A percentile compares a stretch with the other conserved stretches of the same genome.
Evolutionary conservation across 768 basidiomycete genomes (phyloP).

Genomic region (Rhodotorula taiwanensis): DNA sequence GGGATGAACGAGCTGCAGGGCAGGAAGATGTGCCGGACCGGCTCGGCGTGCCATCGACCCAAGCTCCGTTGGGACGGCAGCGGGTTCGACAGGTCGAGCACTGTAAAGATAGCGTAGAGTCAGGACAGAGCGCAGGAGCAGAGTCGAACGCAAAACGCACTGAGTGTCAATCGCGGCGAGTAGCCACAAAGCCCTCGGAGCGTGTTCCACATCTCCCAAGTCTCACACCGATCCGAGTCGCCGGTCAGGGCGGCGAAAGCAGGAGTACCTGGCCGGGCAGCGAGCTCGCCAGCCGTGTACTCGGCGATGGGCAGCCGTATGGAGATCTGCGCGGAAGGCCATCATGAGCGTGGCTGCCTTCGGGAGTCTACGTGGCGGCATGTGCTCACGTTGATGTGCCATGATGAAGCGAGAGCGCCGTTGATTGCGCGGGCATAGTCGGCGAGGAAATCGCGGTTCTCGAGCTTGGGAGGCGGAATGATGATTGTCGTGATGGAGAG

Average conservation of each 20-base stretch:
- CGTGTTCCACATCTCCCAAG: conserved; percentile 99
- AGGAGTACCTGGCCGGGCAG: conserved; percentile 42
- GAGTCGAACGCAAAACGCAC: conserved; percentile 43
- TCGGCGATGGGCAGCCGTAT: conserved; percentile 46
- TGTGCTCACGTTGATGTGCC: conserved; percentile 40
- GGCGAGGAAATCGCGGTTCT: conserved; percentile 57
- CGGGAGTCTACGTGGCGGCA: too few relatives aligned
- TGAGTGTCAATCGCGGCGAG: conserved; percentile 46
- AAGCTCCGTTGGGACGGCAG: conserved; percentile 72
- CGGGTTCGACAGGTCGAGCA: conserved; percentile 83
- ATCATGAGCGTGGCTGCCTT: too few relatives aligned
- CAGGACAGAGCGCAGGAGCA: not conserved
- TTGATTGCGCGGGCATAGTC: conserved; percentile 90
- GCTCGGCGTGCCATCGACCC: conserved; percentile 85
- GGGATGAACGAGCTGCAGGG: conserved; percentile 88
- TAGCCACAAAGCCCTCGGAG: conserved; percentile 86
- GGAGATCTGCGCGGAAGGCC: conserved; percentile 36
- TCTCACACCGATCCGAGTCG: conserved; percentile 42
- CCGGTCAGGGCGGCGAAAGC: conserved; percentile 26
- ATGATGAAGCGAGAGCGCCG: conserved; percentile 44
- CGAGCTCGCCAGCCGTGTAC: conserved; percentile 50
- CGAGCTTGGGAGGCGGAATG: conserved; percentile 68
- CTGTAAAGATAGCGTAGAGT: conserved; percentile 48
- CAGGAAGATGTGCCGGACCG: conserved; percentile 78
- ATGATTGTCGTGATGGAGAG: conserved; percentile 77